Evolutionary conservation across 2,329 filamentous ascomycete genomes (phyloP), one percentile per base, ranked within the genome.

Genomic region (Cladosporium sp.): DNA sequence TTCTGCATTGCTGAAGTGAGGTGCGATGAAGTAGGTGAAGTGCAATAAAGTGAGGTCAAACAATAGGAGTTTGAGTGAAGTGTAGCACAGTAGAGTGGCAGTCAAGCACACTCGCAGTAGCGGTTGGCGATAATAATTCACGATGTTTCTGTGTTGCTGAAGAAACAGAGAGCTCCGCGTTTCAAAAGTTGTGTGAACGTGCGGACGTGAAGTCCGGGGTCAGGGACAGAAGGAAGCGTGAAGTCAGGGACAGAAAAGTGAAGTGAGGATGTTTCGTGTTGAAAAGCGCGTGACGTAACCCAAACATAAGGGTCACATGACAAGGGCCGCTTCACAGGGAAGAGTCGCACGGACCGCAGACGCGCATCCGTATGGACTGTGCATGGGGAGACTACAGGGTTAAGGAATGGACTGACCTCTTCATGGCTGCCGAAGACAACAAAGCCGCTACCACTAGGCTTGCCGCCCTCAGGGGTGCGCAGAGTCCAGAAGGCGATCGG

Each of bases 401-500:
- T 26, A 63, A 32, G 32, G 30, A 57, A 65, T 54, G 39, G 65
- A 84, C 89, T 82, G 83, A 97, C 93, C 89, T 99, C 95, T 84
- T 99, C 95, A 76, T 99, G 95, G 56, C 94, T 98, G 69, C 95
- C 98, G 77, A 99, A 99, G 65, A 99, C 94, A 58, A 95, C 95
- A 79, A 99, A 99, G 63, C 95, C 95, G 63, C 94, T 96, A 51
- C 95, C 95, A 11, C 95, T 99, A n/a, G 95, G 95, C 84, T 99
- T 99, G 81, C 98, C 95, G 81, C 98, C 95, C 80, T 99, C 95
- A 3, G 95, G 95, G 16, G 95, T 99, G 68, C 94, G 91, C 59
- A 99, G 86, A 21, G 95, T 99, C 95, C 95, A 99, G 82, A 99
- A 99, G 23, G 95, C 95, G 81, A 99, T 99, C 32, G 95, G 95